Evolutionary conservation across 768 basidiomycete genomes (phyloP), one percentile per base, ranked within the genome.

Genomic region (Phlebiopsis flavidoalba): DNA sequence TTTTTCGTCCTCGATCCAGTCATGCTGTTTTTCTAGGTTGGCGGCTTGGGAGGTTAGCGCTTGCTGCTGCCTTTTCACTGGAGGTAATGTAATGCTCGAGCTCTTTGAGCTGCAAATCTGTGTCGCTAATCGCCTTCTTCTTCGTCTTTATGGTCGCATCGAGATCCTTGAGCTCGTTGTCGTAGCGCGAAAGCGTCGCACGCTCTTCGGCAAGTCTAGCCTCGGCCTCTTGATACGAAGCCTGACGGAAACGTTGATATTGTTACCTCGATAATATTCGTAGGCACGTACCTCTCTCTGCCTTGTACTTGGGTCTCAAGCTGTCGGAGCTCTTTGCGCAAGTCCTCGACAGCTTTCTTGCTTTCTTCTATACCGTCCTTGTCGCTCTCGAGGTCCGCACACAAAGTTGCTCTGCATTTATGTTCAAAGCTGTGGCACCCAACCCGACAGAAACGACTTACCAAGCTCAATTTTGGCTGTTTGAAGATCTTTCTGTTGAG

Each of bases 1-100:
- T 65, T 86, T 83, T 71, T 99, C 95, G 62, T 95, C 86, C 5
- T 71, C 71, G 62, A 99, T 98, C 97, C 97, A 98, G 0, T 87
- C 81, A 66, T 89, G 82, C 69, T 87, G 82, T 68, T 87, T 85
- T 75, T 97, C 94, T n/a, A 96, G 78, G 52, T 80, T 82, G 24
- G 79, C 71, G 26, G 87, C 81, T 40, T 68, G 58, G 49, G 83
- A 85, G 33, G 70, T 68, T 1, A 85, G 83, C 1, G 79, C 66
- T 7, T 81, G 73, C 67, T 81, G 81, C 58, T 97, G n/a, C 94
- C 72, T 88, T 92, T 33, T 72, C 77, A 35, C 89, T 71, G 11
- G 73, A 74, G 49, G 79, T 77, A 5, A 91, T 75, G 1, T 89
- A 88, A 65, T 94, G 90, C 48, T 89, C 88, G 15, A 88, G 69